phyloP scores from a whole-genome alignment of 331 rosid species.

The Cydonia oblonga region DNA sequence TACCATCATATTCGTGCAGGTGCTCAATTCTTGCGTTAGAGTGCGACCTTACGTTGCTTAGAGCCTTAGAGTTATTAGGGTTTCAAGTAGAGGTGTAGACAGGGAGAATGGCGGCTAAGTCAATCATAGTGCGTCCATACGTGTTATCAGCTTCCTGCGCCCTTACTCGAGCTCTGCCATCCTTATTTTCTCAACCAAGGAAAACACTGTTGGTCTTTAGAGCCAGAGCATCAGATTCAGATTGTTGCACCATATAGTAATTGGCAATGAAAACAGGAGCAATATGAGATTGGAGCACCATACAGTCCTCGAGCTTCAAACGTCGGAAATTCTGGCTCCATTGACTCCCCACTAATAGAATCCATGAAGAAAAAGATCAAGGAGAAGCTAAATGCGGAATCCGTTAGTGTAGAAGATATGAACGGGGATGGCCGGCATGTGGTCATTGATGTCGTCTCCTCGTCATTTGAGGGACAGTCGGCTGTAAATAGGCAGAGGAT shows the following conservation, averaged over 20 bases:
- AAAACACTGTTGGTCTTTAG: neutral
- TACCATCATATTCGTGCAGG: neutral
- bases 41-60: neutral
- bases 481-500: conserved; percentile 92
- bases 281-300: neutral
- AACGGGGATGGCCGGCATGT: conserved; percentile 92
- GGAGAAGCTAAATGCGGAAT: conserved; percentile 75
- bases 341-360: conserved; percentile 62
- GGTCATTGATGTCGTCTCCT: conserved; percentile 65
- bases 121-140: neutral
- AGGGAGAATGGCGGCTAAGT: conserved; percentile 2
- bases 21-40: neutral
- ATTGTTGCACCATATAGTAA: neutral
- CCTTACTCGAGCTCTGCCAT: neutral
- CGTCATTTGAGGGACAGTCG: conserved; percentile 79
- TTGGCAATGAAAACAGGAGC: neutral
- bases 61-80: neutral
- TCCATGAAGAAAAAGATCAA: conserved; percentile 77
- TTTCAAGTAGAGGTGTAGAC: neutral
- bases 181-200: neutral
- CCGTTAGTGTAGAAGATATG: conserved; percentile 67
- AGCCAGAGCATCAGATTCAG: neutral
- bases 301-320: conserved; percentile 32
- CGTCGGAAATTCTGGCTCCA: conserved; percentile 51
- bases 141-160: neutral